Evolutionary conservation across 768 basidiomycete species (phyloP), one percentile per base, ranked within the genome.

Genomic region (Mycena floridula): DNA sequence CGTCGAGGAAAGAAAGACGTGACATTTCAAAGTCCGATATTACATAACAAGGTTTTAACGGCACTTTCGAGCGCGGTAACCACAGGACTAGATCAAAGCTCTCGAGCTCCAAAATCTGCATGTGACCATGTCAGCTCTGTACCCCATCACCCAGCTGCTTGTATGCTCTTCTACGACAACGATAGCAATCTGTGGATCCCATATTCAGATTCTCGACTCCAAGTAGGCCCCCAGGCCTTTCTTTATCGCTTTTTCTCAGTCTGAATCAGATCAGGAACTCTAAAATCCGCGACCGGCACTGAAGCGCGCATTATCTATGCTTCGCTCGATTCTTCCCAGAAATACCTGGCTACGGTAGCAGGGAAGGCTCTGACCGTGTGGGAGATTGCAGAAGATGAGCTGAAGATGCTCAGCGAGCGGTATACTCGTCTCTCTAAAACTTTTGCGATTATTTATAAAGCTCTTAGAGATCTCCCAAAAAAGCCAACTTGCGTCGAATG

Each of bases 351-450:
- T 4, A 85, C 84, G 2, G 65, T 71, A 0, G 81, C 77, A 7
- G 88, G 93, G 62, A 98, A 98, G 63, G 61, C 63, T 42, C 66
- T 98, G 53, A 83, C 76, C 50, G 70, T 95, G 8, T 93, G 87
- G 83, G 67, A 73, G 23, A 52, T 90, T 6, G 75, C 76, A 2
- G 63, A 66, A 0, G 39, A 11, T 25, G 40, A 11, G 35, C 59
- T 87, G 50, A 66, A 70, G 47, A 58, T 84, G 8, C 50, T 82
- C 38, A 89, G 73, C 56, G 68, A 77, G 47, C 72, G 90, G 89
- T 87, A 22, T 20, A 11, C 42, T 42, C 28, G 16, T 23, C 37
- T 47, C 37, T 18, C 38, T 35, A 21, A 40, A 45, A 15, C 18
- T 9, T 28, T 13, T 6, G 15, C 21, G 5, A 23, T 25, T 43